A percentile compares a stretch with the other conserved stretches of the same genome.
Conservation (phyloP, 331 rosid species). For the Prunus yedoensis region DNA sequence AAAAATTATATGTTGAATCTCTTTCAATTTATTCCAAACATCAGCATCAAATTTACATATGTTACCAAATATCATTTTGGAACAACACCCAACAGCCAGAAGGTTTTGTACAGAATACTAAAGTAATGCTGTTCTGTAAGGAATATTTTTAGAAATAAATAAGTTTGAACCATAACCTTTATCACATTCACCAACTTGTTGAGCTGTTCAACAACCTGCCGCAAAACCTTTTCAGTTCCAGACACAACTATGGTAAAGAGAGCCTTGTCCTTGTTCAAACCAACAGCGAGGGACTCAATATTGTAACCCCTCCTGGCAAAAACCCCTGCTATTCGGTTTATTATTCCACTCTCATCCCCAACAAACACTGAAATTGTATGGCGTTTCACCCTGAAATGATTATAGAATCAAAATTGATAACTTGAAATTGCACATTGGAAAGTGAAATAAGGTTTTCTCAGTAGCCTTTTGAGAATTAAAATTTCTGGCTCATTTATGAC, state of each 20-base stretch:
- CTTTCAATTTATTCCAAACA: too few species aligned
- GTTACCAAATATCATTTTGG: too few species aligned
- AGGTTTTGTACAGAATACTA: neutral
- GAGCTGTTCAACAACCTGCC: slow-evolving; percentile 61
- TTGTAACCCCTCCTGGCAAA: slow-evolving; percentile 69
- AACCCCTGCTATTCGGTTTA: slow-evolving; percentile 66
- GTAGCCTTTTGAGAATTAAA: neutral
- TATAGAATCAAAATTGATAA: neutral
- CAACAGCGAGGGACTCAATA: slow-evolving; percentile 67
- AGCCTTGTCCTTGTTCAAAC: slow-evolving; percentile 62
- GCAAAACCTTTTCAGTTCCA: slow-evolving; percentile 52
- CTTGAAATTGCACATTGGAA: slow-evolving; percentile 6
- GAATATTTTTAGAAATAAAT: neutral
- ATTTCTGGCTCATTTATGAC: neutral
- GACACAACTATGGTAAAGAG: slow-evolving; percentile 63
- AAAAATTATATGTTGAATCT: too few species aligned
- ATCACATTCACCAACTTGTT: slow-evolving; percentile 64
- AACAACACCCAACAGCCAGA: neutral
- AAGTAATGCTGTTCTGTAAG: neutral
- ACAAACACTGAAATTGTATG: slow-evolving; percentile 65
- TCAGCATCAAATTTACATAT: too few species aligned
- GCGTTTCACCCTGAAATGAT: slow-evolving; percentile 47
- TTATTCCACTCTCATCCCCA: slow-evolving; percentile 70
- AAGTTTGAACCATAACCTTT: slow-evolving; percentile 29
- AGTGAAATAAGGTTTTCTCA: neutral